Conservation (phyloP, 495 filamentous ascomycete genomes). For the Neurospora sp. region DNA sequence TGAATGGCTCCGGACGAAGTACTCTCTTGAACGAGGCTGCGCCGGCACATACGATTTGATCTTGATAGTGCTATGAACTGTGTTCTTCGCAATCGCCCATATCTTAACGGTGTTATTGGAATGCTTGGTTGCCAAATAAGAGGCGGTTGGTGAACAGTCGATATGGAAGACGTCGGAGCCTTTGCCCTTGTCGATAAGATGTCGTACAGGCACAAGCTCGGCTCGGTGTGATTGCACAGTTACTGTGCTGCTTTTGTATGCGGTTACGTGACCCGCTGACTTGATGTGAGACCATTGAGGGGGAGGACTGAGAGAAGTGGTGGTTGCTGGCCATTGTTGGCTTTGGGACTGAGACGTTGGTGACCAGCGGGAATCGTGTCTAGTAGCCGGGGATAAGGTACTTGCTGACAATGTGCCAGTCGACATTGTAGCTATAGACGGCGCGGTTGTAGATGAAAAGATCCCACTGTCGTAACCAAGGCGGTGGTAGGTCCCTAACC, state of each 20-base stretch:
- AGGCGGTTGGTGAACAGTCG: conserved; percentile 10
- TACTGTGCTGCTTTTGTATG: not conserved
- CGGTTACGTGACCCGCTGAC: not conserved
- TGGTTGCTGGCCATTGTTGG: not conserved
- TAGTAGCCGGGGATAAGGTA: not conserved
- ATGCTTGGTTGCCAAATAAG: conserved; percentile 15
- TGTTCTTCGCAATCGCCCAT: conserved; percentile 16
- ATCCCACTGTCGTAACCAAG: not conserved
- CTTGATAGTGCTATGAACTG: conserved; percentile 16
- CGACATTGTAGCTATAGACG: not conserved
- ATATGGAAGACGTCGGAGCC: conserved; percentile 16
- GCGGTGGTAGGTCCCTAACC: not conserved
- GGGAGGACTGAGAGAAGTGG: not conserved
- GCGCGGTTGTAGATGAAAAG: not conserved
- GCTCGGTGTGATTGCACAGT: conserved; percentile 3
- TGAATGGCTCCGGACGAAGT: conserved; percentile 21
- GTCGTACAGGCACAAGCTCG: conserved; percentile 3
- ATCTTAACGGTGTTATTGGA: conserved; percentile 18
- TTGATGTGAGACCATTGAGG: not conserved
- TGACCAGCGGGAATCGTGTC: not conserved
- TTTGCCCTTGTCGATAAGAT: conserved; percentile 16
- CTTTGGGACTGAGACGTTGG: not conserved
- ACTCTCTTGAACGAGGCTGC: conserved; percentile 19
- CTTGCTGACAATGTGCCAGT: not conserved
- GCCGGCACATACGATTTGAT: conserved; percentile 19